A percentile compares a stretch with the other conserved stretches of the same genome.
phyloP scores from a whole-genome alignment of 441 rosid genomes.

The Monsonia emarginata region DNA sequence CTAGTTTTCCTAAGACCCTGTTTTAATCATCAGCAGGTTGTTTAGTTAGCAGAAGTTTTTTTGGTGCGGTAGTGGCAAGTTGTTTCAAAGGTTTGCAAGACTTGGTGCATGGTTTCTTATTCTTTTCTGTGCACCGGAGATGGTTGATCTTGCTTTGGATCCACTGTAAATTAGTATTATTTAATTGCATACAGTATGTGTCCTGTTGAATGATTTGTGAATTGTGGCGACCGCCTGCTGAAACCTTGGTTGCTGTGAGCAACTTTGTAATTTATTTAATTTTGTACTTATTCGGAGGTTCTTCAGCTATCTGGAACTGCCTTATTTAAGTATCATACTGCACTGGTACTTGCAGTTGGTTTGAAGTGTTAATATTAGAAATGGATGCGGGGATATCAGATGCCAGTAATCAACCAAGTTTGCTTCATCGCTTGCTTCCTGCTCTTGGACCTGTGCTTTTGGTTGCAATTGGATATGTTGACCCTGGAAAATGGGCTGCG shows the following conservation, averaged over 20 bases:
- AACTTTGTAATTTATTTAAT: constrained; percentile 29
- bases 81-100: constrained; percentile 15
- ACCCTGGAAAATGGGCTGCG: constrained; percentile 97
- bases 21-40: constrained; percentile 13
- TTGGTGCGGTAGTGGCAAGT: constrained; percentile 11
- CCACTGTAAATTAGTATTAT: constrained; percentile 5
- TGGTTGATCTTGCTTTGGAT: constrained; percentile 4
- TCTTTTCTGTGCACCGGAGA: constrained; percentile 16
- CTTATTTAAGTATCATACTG: constrained; percentile 16
- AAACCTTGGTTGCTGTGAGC: constrained; percentile 17
- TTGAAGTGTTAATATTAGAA: constrained; percentile 6
- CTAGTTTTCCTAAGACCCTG: constrained; percentile 13
- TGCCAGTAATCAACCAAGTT: constrained; percentile 28
- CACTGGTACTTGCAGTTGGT: constrained; percentile 11
- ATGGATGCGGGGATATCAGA: too few species aligned
- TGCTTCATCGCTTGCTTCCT: constrained; percentile 47
- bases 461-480: constrained; percentile 73
- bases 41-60: constrained; percentile 15
- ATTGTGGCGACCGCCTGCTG: constrained; percentile 10
- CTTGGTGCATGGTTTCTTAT: constrained; percentile 9
- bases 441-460: constrained; percentile 58
- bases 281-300: constrained; percentile 19
- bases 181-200: constrained; percentile 15
- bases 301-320: constrained; percentile 20
- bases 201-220: constrained; percentile 15